Percentiles rank a stretch among this genome's conserved stretches.
phyloP scores from a whole-genome alignment of 305 asterid species.

The Fraxinus paxiana region DNA sequence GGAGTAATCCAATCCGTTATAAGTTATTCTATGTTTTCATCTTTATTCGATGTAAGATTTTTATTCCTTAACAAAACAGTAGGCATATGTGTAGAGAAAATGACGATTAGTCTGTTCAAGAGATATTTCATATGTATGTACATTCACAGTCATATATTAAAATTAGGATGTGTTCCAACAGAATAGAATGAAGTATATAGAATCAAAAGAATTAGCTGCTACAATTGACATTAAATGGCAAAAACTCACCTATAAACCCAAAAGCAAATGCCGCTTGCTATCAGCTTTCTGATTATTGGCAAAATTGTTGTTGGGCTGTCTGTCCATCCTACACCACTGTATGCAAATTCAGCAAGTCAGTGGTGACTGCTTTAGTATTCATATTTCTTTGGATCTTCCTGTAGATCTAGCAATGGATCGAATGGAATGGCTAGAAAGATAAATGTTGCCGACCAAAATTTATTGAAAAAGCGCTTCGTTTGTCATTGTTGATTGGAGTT shows the following conservation, averaged over 20 bases:
- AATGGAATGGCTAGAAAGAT: not conserved
- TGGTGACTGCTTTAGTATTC: not conserved
- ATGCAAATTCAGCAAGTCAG: not conserved
- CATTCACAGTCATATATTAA: not conserved
- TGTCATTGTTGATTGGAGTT: not conserved
- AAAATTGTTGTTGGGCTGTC: slow-evolving; percentile 30
- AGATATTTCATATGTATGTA: not conserved
- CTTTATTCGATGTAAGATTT: too few species aligned
- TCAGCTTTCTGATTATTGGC: slow-evolving; percentile 30
- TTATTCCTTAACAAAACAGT: too few species aligned
- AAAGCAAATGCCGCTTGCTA: slow-evolving; percentile 29
- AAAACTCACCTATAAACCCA: slow-evolving; percentile 37
- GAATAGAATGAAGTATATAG: not conserved
- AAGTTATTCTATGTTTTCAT: too few species aligned
- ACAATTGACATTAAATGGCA: not conserved
- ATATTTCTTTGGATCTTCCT: not conserved
- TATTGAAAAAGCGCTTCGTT: not conserved
- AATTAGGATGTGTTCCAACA: not conserved
- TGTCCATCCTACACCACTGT: slow-evolving; percentile 20
- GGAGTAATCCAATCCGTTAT: too few species aligned
- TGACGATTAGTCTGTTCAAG: not conserved
- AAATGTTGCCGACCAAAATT: not conserved
- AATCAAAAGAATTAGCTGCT: not conserved
- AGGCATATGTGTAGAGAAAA: not conserved
- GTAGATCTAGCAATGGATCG: not conserved